These are phyloP conservation scores for Trichoderma lentiforme DNA, from an alignment of 2,329 filamentous ascomycete genomes.

Conservation along the genomic window DNA sequence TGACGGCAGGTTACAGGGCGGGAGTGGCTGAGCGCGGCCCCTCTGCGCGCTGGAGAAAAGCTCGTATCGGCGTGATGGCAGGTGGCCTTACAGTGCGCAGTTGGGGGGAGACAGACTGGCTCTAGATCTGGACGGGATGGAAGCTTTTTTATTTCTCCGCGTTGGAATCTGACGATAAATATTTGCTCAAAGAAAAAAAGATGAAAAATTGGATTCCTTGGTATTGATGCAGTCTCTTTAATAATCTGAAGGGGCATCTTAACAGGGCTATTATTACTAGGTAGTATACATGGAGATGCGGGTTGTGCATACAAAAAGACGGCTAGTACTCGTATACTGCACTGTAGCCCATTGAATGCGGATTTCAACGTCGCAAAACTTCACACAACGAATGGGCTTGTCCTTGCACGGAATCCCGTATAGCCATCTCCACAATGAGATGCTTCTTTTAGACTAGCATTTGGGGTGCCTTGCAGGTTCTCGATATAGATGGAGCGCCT, in stretches of 20 bases:
- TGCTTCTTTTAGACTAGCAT: background rate
- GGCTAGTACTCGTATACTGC: background rate
- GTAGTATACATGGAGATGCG: background rate
- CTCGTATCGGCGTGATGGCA: slow-evolving; percentile 6
- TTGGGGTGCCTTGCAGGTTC: background rate
- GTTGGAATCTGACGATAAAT: background rate
- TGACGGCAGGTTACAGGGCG: slow-evolving; percentile 5
- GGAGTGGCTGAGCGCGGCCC: slow-evolving; percentile 4
- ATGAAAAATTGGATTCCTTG: background rate
- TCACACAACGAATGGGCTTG: background rate
- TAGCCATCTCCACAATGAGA: background rate
- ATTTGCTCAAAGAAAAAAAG: background rate
- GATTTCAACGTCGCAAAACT: background rate
- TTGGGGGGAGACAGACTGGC: background rate
- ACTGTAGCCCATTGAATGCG: background rate
- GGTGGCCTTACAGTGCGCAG: background rate
- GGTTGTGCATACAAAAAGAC: background rate
- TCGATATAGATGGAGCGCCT: background rate
- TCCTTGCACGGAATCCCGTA: background rate
- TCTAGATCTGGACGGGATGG: background rate
- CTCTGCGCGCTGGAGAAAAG: background rate
- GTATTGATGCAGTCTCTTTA: background rate
- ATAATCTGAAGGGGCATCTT: background rate
- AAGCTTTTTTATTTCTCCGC: background rate
- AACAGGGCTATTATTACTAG: background rate